Evolutionary conservation across 371 early-diverging fungal genomes (phyloP).

Genomic region (Rhizomucor miehei): DNA sequence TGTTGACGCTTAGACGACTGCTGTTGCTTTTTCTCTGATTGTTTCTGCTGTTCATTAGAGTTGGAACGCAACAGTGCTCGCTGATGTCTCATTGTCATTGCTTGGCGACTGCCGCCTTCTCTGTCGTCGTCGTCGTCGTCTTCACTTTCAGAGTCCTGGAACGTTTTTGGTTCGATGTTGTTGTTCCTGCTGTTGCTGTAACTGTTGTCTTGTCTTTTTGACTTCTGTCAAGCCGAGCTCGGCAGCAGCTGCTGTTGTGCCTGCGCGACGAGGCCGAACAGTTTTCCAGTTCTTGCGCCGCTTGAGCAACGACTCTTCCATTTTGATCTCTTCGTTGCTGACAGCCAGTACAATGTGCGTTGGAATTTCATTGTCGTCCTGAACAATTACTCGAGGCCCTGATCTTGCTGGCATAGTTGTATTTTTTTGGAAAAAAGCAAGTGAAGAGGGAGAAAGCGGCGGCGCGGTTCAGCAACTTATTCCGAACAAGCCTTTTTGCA

Average conservation of each 20-base stretch:
- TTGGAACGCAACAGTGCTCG: constrained; percentile 9
- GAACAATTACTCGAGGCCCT: constrained; percentile 11
- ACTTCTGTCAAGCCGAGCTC: constrained; percentile 2
- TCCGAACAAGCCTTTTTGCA: too few species aligned
- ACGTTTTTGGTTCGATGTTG: constrained; percentile 3
- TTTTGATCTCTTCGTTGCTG: constrained; percentile 20
- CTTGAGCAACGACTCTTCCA: constrained; percentile 40
- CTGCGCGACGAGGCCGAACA: background rate
- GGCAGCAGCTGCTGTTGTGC: background rate
- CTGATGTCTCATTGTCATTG: background rate
- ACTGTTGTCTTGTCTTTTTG: constrained; percentile 1
- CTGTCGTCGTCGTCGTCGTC: background rate
- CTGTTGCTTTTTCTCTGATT: constrained; percentile 1
- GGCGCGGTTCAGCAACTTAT: too few species aligned
- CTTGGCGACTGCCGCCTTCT: background rate
- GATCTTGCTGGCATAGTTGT: constrained; percentile 1
- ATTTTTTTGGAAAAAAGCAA: background rate
- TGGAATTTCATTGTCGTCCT: constrained; percentile 49
- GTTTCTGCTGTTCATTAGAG: constrained; percentile 5
- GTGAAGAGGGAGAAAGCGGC: background rate
- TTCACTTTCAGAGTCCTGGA: background rate
- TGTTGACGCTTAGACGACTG: too few species aligned
- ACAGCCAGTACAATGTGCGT: constrained; percentile 47
- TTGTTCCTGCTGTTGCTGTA: background rate
- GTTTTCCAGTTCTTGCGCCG: constrained; percentile 15